Base-by-base conservation (phyloP, 2,329 filamentous ascomycete genomes). In the Alternaria sp. region DNA sequence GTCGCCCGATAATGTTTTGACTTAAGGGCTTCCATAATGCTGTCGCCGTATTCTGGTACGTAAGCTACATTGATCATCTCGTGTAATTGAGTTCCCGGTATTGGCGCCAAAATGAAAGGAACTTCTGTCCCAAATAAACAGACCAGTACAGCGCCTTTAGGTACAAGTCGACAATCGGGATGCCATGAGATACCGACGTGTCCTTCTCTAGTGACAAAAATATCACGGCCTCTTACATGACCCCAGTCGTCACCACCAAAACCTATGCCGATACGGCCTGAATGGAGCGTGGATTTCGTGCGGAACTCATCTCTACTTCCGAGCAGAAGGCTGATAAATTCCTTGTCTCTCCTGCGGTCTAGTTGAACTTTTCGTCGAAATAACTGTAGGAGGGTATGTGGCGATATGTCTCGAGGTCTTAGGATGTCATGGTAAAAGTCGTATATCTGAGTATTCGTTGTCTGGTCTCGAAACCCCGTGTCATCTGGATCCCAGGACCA, bases 401-500 rank as follows among this genome's bases (percentile, higher is more conserved):
- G 47, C 1, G 8, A 6, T 15, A 33, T 33, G 1, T 1, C 15
- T 5, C 20, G 5, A 3, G 47, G 18, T 0, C 4, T 23, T 6
- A 33, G 5, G 0, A 10, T 7, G 0, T 2, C 9, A n/a, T 51
- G 26, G 12, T 21, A 33, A 4, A 51, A 33, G 5, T 33, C 18
- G 12, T 21, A 51, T 2, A 23, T 7, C 18, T 21, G 8, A 33
- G 5, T 10, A 4, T 49, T 2, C n/a, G 4, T 3, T 6, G 5
- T 49, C 25, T 14, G 6, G 1, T 9, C 3, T 6, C 3, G 6
- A 2, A 26, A 30, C 1, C 28, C 11, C 2, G 2, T 14, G 2
- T 14, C 28, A 0, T 6, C 1, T 1, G 2, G 1, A 2, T 5
- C 5, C 8, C 6, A 1, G 1, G 14, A 25, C 9, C 12, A 20